Percentiles rank a stretch among this genome's conserved stretches.
phyloP scores from a whole-genome alignment of 2,329 filamentous ascomycete species.

The Coniochaeta pulveracea region DNA sequence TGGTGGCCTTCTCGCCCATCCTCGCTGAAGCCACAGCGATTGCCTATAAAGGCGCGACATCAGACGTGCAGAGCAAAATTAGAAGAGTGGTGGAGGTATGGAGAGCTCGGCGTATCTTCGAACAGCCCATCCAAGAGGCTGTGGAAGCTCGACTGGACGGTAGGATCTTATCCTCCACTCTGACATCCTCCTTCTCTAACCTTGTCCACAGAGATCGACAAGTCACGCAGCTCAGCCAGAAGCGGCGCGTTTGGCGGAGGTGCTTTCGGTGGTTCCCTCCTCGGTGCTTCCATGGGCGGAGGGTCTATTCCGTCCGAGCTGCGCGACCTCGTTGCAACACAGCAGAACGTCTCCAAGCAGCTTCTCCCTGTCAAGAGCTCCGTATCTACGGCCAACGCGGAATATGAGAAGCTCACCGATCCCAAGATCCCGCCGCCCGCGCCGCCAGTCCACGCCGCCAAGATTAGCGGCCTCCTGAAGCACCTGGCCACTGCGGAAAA shows the following conservation, averaged over 20 bases:
- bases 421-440: constrained; percentile 50
- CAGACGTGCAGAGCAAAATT: constrained; percentile 80
- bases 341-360: constrained; percentile 64
- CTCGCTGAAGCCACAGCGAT: constrained; percentile 80
- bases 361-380: constrained; percentile 55
- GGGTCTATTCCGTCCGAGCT: constrained; percentile 62
- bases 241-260: constrained; percentile 37
- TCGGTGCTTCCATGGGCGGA: constrained; percentile 42
- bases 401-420: constrained; percentile 71
- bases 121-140: constrained; percentile 63
- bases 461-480: constrained; percentile 81
- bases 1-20: constrained; percentile 81
- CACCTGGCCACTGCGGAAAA: constrained; percentile 79
- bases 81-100: constrained; percentile 89
- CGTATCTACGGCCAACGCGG: constrained; percentile 60
- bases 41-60: constrained; percentile 83
- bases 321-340: constrained; percentile 59
- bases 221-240: constrained; percentile 40
- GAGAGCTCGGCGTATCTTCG: constrained; percentile 79
- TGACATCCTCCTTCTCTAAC: constrained; percentile 8
- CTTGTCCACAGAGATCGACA: constrained; percentile 44
- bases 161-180: constrained; percentile 25
- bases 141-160: constrained; percentile 73
- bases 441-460: constrained; percentile 82
- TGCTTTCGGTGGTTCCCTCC: constrained; percentile 53